These are phyloP conservation scores for Lecanicillium sp. DNA, from an alignment of 2,329 filamentous ascomycete genomes.

Conservation along the genomic window DNA sequence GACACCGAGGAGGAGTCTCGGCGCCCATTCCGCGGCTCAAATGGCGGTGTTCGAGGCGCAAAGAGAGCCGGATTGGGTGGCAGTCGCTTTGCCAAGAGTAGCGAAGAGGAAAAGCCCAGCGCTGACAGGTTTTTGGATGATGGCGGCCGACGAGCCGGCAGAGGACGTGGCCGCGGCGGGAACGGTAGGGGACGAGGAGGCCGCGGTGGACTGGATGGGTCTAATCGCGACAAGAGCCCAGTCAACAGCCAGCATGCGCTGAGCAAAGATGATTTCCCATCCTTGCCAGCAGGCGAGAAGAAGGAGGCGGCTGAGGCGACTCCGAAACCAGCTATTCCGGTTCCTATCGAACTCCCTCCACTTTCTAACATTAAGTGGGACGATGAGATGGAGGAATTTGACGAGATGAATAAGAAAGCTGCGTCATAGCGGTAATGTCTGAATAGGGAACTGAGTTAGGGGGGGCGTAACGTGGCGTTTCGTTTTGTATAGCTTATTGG, in stretches of 20 bases:
- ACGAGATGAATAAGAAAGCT: constrained; percentile 24
- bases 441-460: too few relatives aligned
- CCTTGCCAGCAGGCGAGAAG: constrained; percentile 20
- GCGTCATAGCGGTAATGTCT: constrained; percentile 13
- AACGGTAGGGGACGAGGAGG: constrained; percentile 23
- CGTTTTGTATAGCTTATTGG: too few relatives aligned
- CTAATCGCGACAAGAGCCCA: constrained; percentile 13
- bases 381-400: constrained; percentile 49
- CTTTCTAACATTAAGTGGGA: constrained; percentile 43
- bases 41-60: constrained; percentile 31
- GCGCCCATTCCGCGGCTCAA: constrained; percentile 33
- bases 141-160: constrained; percentile 21
- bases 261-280: constrained; percentile 27
- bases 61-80: constrained; percentile 27
- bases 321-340: constrained; percentile 22
- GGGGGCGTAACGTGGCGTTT: too few relatives aligned
- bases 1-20: constrained; percentile 31
- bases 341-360: constrained; percentile 22
- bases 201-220: constrained; percentile 23
- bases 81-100: constrained; percentile 34
- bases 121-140: constrained; percentile 23
- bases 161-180: constrained; percentile 25
- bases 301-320: constrained; percentile 13
- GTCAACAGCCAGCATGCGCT: constrained; percentile 10
- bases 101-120: constrained; percentile 22